A percentile compares a stretch with the other conserved stretches of the same genome.
Conservation (phyloP, 1,139 yeast species). For the Torulaspora pretoriensis region DNA sequence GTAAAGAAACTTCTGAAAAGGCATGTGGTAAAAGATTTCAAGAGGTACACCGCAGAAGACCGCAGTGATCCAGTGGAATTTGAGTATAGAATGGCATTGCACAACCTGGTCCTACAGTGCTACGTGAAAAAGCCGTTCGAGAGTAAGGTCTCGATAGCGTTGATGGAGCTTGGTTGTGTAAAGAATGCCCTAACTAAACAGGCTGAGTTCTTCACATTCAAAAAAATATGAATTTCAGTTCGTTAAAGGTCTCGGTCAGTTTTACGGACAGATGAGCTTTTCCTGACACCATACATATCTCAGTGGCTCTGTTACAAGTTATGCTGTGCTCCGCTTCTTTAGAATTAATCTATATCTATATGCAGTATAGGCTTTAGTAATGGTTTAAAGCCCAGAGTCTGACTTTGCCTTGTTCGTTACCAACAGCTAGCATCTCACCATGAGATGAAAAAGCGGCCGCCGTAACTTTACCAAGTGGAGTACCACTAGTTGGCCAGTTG, state of each 20-base stretch:
- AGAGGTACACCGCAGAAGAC: slow-evolving; percentile 15
- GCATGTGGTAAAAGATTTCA: slow-evolving; percentile 18
- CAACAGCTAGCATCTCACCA: slow-evolving; percentile 79
- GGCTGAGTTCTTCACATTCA: slow-evolving; percentile 16
- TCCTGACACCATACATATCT: not conserved
- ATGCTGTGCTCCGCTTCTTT: not conserved
- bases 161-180: slow-evolving; percentile 14
- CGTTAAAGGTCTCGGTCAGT: not conserved
- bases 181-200: slow-evolving; percentile 12
- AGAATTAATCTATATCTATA: not conserved
- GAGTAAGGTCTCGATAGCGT: slow-evolving; percentile 14
- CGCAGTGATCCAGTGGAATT: slow-evolving; percentile 12
- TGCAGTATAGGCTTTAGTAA: slow-evolving; percentile 39
- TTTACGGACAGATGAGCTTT: not conserved
- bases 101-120: slow-evolving; percentile 12
- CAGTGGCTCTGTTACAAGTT: not conserved
- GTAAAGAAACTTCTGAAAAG: slow-evolving; percentile 20
- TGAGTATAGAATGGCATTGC: slow-evolving; percentile 11
- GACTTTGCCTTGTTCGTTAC: slow-evolving; percentile 86
- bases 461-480: slow-evolving; percentile 92
- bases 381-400: slow-evolving; percentile 88
- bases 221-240: slow-evolving; percentile 5
- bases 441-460: slow-evolving; percentile 76
- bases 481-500: slow-evolving; percentile 97
- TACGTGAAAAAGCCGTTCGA: slow-evolving; percentile 13